phyloP scores from a whole-genome alignment of 306 rosid species.

The Myrica gale region DNA sequence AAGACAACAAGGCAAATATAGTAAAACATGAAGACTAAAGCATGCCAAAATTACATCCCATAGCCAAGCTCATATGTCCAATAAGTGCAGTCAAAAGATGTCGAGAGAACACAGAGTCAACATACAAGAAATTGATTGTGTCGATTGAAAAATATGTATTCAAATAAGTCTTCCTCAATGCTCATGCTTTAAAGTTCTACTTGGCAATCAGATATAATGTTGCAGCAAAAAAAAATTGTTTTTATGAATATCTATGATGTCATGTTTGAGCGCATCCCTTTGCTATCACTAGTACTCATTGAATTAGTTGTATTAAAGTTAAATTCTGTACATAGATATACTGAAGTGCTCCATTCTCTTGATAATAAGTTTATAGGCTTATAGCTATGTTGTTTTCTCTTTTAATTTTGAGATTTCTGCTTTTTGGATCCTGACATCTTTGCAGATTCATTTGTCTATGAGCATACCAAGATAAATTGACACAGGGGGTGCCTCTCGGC shows the following conservation, averaged over 20 bases:
- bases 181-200: background rate
- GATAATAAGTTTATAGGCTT: background rate
- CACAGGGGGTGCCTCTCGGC: background rate
- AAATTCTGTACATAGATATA: background rate
- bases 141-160: conserved; percentile 1
- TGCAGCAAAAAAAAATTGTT: background rate
- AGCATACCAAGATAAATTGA: background rate
- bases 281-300: background rate
- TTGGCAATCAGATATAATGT: background rate
- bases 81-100: background rate
- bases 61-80: background rate
- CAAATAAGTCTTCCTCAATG: background rate
- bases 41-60: background rate
- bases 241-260: background rate
- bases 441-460: background rate
- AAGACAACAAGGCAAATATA: conserved; percentile 6
- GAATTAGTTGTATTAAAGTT: background rate
- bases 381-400: no score
- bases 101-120: background rate
- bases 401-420: background rate
- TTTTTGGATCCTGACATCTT: background rate
- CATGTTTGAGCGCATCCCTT: background rate
- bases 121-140: background rate
- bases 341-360: background rate
- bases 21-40: background rate